Percentiles rank a stretch among this genome's conserved stretches.
Conservation (phyloP, 495 filamentous ascomycete species). For the Pyrenula massariospora region DNA sequence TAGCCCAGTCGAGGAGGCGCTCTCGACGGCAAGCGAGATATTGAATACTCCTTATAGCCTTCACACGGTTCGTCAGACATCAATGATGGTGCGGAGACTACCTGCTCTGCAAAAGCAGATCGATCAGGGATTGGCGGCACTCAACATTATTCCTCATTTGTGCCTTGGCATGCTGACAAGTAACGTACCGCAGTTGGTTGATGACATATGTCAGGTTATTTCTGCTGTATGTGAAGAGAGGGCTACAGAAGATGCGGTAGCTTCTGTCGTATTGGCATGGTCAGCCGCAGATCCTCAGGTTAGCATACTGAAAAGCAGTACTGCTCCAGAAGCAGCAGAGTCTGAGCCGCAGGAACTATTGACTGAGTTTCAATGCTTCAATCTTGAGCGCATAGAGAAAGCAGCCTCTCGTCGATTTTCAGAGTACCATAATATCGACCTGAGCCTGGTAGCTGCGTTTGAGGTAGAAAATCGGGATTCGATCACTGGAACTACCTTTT, state of each 20-base stretch:
- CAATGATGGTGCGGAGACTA: conserved; percentile 78
- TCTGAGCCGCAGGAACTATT: conserved; percentile 2
- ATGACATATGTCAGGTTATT: conserved; percentile 64
- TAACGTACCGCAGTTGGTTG: conserved; percentile 71
- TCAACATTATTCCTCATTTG: conserved; percentile 62
- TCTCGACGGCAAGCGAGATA: conserved; percentile 47
- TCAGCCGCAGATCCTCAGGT: neutral
- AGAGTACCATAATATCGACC: neutral
- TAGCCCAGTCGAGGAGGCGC: neutral
- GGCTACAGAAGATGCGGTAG: conserved; percentile 60
- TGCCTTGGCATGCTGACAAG: conserved; percentile 84
- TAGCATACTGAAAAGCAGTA: neutral
- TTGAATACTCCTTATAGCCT: conserved; percentile 69
- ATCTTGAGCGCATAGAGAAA: conserved; percentile 28
- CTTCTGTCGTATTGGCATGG: conserved; percentile 34
- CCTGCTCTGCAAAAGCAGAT: conserved; percentile 44
- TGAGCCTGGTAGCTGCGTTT: neutral
- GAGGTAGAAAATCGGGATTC: neutral
- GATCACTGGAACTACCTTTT: neutral
- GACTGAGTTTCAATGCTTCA: conserved; percentile 73
- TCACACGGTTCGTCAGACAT: conserved; percentile 58
- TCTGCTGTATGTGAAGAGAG: conserved; percentile 61
- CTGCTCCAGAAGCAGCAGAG: neutral
- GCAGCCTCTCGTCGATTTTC: neutral
- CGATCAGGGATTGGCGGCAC: conserved; percentile 48